A percentile compares a stretch with the other conserved stretches of the same genome.
Evolutionary conservation across 257 asterid species (phyloP).

Genomic region (Mitragyna speciosa): DNA sequence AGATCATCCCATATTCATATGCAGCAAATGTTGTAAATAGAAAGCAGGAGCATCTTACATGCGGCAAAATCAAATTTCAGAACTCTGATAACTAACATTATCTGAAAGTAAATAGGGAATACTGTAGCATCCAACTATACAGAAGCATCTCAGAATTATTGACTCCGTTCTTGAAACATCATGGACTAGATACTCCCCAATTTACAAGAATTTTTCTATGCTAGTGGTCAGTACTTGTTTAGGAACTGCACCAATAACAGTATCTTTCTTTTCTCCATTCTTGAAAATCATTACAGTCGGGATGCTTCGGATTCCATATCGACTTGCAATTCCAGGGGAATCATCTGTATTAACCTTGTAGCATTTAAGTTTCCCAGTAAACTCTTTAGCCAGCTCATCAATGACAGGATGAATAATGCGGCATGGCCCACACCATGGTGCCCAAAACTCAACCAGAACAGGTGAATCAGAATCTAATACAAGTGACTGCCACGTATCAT

Average conservation of each 20-base stretch:
- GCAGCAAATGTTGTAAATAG: not conserved
- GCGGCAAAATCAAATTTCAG: not conserved
- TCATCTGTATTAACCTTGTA: slow-evolving; percentile 91
- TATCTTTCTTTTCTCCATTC: slow-evolving; percentile 86
- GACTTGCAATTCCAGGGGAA: slow-evolving; percentile 67
- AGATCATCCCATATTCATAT: not conserved
- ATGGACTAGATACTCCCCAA: slow-evolving; percentile 21
- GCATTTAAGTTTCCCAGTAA: slow-evolving; percentile 72
- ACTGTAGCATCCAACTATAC: slow-evolving; percentile 53
- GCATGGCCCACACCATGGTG: slow-evolving; percentile 99
- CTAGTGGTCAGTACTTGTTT: slow-evolving; percentile 60
- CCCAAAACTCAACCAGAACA: slow-evolving; percentile 94
- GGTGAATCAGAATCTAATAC: slow-evolving; percentile 59
- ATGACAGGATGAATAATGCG: slow-evolving; percentile 86
- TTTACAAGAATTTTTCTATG: slow-evolving; percentile 80
- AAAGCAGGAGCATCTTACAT: not conserved
- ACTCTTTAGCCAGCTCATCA: slow-evolving; percentile 73
- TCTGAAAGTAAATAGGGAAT: slow-evolving; percentile 13
- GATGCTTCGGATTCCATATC: slow-evolving; percentile 87
- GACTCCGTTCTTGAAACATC: slow-evolving; percentile 25
- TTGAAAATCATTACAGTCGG: slow-evolving; percentile 87
- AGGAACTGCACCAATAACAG: slow-evolving; percentile 90
- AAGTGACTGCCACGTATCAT: slow-evolving; percentile 53
- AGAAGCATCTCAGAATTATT: slow-evolving; percentile 41
- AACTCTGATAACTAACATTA: slow-evolving; percentile 18